These are phyloP conservation scores for Scutellaria baicalensis DNA, from an alignment of 257 asterid species.

Conservation along the genomic window DNA sequence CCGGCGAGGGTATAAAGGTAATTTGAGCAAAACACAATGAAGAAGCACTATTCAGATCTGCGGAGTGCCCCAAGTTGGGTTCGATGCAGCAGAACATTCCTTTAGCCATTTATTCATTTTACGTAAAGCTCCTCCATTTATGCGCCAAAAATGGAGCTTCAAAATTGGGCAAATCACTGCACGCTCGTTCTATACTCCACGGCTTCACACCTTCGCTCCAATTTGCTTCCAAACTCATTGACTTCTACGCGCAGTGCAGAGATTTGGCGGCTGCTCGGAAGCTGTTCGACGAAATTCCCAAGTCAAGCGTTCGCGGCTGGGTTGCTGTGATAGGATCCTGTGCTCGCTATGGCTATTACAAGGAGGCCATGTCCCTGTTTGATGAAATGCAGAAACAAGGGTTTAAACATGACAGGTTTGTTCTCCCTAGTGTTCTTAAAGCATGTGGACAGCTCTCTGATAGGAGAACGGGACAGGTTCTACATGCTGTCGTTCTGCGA, in stretches of 20 bases:
- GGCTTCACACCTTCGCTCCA: constrained; percentile 33
- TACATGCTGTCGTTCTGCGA: constrained; percentile 46
- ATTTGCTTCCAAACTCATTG: constrained; percentile 41
- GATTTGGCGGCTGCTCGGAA: constrained; percentile 33
- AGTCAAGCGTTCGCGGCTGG: constrained; percentile 45
- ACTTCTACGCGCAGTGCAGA: constrained; percentile 36
- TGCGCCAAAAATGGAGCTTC: constrained; percentile 28
- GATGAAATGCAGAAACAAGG: constrained; percentile 36
- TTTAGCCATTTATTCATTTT: constrained; percentile 2
- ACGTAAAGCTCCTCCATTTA: constrained; percentile 31
- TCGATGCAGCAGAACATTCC: not conserved
- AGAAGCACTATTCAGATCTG: too few relatives aligned
- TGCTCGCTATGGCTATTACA: constrained; percentile 42
- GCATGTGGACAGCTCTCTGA: constrained; percentile 64
- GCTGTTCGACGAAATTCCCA: constrained; percentile 63
- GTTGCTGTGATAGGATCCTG: constrained; percentile 48
- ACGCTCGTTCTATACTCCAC: constrained; percentile 45
- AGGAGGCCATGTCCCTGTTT: constrained; percentile 41
- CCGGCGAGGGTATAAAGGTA: too few relatives aligned
- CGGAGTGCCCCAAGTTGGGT: not conserved
- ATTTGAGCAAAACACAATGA: too few relatives aligned
- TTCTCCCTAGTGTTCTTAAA: constrained; percentile 66
- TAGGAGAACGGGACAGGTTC: constrained; percentile 32
- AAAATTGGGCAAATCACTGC: constrained; percentile 41
- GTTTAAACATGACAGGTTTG: constrained; percentile 29